phyloP scores from a whole-genome alignment of 179 eudicot species.

The Amaranthus tricolor region DNA sequence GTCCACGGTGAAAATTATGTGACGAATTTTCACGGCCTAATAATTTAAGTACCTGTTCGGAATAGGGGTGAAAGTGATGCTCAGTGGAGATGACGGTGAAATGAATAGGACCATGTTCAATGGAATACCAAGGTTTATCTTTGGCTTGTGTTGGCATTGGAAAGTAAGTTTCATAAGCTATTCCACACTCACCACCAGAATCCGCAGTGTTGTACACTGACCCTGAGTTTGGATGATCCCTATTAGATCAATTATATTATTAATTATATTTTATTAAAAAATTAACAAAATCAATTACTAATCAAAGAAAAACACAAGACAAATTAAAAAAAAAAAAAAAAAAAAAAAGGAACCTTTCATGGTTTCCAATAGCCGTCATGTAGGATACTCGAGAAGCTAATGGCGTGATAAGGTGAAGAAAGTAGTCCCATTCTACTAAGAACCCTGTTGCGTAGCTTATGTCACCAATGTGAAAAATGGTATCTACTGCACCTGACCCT shows the following conservation, averaged over 20 bases:
- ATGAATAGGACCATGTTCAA: slow-evolving; percentile 82
- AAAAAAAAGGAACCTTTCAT: slow-evolving; percentile 52
- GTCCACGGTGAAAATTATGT: no score
- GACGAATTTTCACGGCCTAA: no score
- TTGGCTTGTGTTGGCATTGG: slow-evolving; percentile 71
- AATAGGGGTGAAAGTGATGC: slow-evolving; percentile 55
- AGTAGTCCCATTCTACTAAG: slow-evolving; percentile 83
- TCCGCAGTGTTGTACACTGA: slow-evolving; percentile 73
- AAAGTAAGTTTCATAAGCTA: slow-evolving; percentile 81
- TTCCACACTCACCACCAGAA: slow-evolving; percentile 96
- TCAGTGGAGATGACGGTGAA: slow-evolving; percentile 84
- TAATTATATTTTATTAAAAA: background rate
- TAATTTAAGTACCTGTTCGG: slow-evolving; percentile 40
- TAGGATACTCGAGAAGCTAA: slow-evolving; percentile 61
- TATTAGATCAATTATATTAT: slow-evolving; percentile 15
- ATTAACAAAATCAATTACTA: background rate
- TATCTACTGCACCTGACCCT: slow-evolving; percentile 49
- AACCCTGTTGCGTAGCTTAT: slow-evolving; percentile 92
- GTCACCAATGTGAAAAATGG: slow-evolving; percentile 79
- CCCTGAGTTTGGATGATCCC: slow-evolving; percentile 64
- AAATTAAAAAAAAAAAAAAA: background rate
- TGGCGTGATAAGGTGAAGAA: slow-evolving; percentile 63
- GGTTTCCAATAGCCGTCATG: slow-evolving; percentile 92
- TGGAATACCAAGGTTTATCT: slow-evolving; percentile 92
- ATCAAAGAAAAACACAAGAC: background rate